Base-by-base conservation (phyloP, 345 rosid genomes). In the Sisymbrium altissimum region DNA sequence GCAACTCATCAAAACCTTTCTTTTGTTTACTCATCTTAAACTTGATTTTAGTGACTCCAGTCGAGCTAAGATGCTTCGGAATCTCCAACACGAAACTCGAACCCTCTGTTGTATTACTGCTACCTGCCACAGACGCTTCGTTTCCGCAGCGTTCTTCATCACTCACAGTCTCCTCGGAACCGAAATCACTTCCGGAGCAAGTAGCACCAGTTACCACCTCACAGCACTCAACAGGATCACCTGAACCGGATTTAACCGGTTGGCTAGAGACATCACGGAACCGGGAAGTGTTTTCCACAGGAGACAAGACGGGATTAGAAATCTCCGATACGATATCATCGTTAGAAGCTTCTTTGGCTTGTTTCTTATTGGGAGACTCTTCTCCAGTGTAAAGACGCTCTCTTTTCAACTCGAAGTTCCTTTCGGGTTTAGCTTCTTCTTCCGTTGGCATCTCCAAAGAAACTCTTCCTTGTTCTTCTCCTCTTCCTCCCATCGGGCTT, bases 321-420 rank as follows among this genome's bases (percentile, higher is more conserved):
- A 95, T 97, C 78, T 95, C 99, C 21, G 98, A 95, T 21, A 78
- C 77, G 17, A 84, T 71, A 62, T 95, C 99, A 39, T 95, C 97
- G 32, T 80, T 79, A 0, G 86, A 82, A 77, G 88, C 83, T 52
- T 95, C 99, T 74, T 84, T 87, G 0, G 75, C 89, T 62, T 82
- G 92, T 79, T 86, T 90, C 85, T 85, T 88, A 18, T 33, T 75
- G 3, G 84, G 83, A 69, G 64, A 76, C 12, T 57, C 48, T 10
- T 76, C 84, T 36, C 45, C 81, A 14, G 66, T 50, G 64, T 18
- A 74, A 41, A 79, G 63, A 57, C 60, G 76, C 25, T 87, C 89
- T 18, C 82, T 75, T 74, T 83, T 85, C 86, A 77, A 71, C 71
- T 85, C 89, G 52, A 29, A 25, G 43, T 70, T 69, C 50, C 61